Evolutionary conservation across 192 early-diverging fungal species (phyloP), one percentile per base, ranked within the genome.

Genomic region (Coemansia sp.): DNA sequence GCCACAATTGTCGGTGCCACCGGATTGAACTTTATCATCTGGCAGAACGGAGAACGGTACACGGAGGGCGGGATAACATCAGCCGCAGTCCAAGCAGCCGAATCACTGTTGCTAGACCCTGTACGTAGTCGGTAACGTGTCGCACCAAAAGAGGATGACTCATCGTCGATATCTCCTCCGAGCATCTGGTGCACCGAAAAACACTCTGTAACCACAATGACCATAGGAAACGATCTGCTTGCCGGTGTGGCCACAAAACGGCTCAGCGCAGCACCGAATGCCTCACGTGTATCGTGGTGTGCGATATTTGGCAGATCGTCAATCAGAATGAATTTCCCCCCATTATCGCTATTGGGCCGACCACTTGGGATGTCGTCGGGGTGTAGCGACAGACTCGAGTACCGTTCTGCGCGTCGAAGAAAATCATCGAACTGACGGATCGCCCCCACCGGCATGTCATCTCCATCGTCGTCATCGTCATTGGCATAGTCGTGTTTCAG

Each of bases 1-100:
- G 75, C 78, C 47, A 88, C 78, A 43, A 89, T 80, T 6, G 88
- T 89, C 8, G 78, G 77, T n/a, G 89, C 89, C 37, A 89, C 84
- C 0, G 88, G 86, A 13, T 87, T 87, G 59, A 90, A 90, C 41
- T 79, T 81, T 40, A 69, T 73, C 32, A 65, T 56, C 52, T 77
- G 82, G 41, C 78, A 74, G 47, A 48, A 73, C 10, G 61, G 22
- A 26, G 72, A 76, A 26, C 69, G 51, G 58, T 68, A 62, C 16
- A 78, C 67, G 0, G 71, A 65, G 18, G 65, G 19, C 2, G 77
- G 77, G 11, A 79, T 57, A 18, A 82, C 67, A 21, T 81, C 78
- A 18, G 61, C 19, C 3, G 76, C 76, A 21, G 69, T 65, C 76
- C 71, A 71, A 36, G 66, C 69, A 10, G 72, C 21, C 32, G 32